Base-by-base conservation (phyloP, 768 basidiomycete genomes). In the Nidularia pulvinata region DNA sequence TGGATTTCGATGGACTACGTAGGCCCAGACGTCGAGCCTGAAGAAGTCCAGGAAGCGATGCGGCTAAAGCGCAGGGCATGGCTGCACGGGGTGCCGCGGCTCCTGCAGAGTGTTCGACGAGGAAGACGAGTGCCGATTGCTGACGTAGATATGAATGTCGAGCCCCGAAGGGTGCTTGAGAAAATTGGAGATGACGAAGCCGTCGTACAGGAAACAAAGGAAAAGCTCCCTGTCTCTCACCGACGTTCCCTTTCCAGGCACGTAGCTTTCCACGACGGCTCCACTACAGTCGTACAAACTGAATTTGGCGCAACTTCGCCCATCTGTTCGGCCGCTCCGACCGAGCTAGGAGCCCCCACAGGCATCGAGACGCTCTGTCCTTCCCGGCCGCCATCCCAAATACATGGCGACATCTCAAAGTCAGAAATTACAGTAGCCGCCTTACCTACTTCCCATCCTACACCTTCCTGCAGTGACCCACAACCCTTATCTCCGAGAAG, bases 1-100 rank as follows among this genome's bases (percentile, higher is more conserved):
- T 72, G 78, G 58, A 69, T 91, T 25, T 72, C 74, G 16, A 79
- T 79, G 73, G 89, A 92, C 62, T 91, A 80, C 57, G 71, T 69
- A 11, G 87, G 86, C 0, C 83, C 85, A 1, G 86, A 89, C 50
- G 69, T 86, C 2, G 77, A 83, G 50, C 69, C 78, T 7, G 81
- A 84, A 49, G 82, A 84, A 51, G 72, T 88, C 4, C 71, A 72
- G 45, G 78, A 81, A 46, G 67, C 66, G 3, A 70, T 82, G 53
- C 71, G 66, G 10, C 57, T 57, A 6, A 76, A 72, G 52, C 74
- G 80, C 6, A 65, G 57, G 33, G 56, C 55, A 35, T 55, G 68
- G 46, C 19, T 63, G 0, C 60, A 56, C 45, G 61, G 57, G 5
- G 56, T 63, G 43, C 55, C 65, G 4, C 49, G 54, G 16, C 47